Base-by-base conservation (phyloP, 192 early-diverging fungal species). In the Dispira simplex region DNA sequence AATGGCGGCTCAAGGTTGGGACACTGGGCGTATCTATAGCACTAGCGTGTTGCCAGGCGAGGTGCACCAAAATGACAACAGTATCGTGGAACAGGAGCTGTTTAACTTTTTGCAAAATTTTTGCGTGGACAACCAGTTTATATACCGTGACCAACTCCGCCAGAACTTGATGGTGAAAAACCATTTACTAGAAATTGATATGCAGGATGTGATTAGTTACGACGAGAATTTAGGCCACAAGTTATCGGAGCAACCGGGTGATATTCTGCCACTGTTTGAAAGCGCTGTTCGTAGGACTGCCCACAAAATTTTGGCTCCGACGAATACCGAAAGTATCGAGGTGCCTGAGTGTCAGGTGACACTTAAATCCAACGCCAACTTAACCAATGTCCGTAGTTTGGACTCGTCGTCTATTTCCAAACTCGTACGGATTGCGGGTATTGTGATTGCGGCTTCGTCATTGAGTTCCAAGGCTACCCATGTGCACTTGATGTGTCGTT, bases 381-480 rank as follows among this genome's bases (percentile, higher is more conserved):
- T 90, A 45, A 81, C 90, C 39, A 88, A 90, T 55, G 91, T 99
- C 57, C 81, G 97, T 67, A 84, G 90, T 60, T 77, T 99, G 39
- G 89, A 90, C 70, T 92, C 92, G 72, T 68, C 79, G 65, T 46
- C 65, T 14, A 95, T 99, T 64, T 90, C 90, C 46, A 91, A 95
- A 68, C 79, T 99, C 25, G 90, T 99, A 62, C 88, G 91, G 46
- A 82, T 99, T 60, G 85, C 92, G 12, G 97, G 97, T 39, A 99
- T 99, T 56, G 85, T 97, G 32, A 98, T 99, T 63, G 87, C 87
- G 8, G 92, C 94, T 3, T 88, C 90, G 0, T 86, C 89, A 45
- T 72, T 97, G 53, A 76, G 82, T 11, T 91, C 91, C 20, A 91
- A 93, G 70, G 95, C 93, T 1, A 96, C 91, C 11, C 68, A 79